Evolutionary conservation across 345 rosid species (phyloP), one percentile per base, ranked within the genome.

Genomic region (Carallia brachiata): DNA sequence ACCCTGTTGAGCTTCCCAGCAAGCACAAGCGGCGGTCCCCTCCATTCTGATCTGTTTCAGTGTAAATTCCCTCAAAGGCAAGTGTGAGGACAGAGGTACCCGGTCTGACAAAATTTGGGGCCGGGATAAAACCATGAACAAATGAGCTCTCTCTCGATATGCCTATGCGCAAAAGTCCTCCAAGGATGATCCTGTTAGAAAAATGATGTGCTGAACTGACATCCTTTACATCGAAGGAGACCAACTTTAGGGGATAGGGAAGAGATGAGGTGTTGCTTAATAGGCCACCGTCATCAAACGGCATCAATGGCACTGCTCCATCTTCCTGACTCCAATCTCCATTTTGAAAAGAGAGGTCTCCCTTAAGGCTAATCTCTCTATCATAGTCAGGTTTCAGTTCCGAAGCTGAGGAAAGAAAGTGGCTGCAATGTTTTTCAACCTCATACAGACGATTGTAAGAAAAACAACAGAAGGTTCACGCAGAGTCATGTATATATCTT

Each of bases 251-350:
- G 62, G 52, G 57, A 57, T 40, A 28, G 32, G 28, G 52, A 44
- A 50, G 53, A 53, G 48, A 50, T 1, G 6, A 18, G 2, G 23
- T 8, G 7, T 31, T 17, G 7, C 10, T 59, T 5, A 27, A 66
- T n/a, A 19, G 7, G 8, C 50, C 70, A 36, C 7, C 32, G n/a
- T 78, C 77, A 54, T 52, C 16, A 61, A 73, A 73, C 36, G 72
- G 81, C 69, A 78, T 73, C 66, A 73, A 68, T 27, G 77, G 77
- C 8, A 8, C 15, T 10, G 56, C 70, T 1, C 68, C 65, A 7
- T 70, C 4, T 19, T 71, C 68, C 60, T 75, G 82, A 6, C 52
- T 19, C 77, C 79, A 79, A 47, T 75, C 77, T 2, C 77, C 74
- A 64, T 68, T 75, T 1, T 1, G 9, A 36, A 79, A 71, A 19